A percentile compares a stretch with the other conserved stretches of the same genome.
Conservation (phyloP, 2,329 filamentous ascomycete genomes). For the Aspergillus sp. region DNA sequence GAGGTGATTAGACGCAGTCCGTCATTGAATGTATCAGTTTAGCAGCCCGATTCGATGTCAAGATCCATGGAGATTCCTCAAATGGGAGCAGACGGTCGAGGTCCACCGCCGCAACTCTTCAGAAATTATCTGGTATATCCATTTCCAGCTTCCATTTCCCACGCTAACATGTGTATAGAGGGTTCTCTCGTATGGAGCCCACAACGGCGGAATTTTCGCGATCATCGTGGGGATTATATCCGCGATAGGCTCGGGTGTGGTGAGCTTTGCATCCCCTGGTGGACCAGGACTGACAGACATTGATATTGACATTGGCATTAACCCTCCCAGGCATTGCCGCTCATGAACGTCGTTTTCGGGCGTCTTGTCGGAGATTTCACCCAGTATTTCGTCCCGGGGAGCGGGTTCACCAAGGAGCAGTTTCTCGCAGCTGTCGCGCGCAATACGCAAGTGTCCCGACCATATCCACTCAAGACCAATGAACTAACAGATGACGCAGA, state of each 20-base stretch:
- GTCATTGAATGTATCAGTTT: too few species aligned
- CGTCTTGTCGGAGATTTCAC: constrained; percentile 57
- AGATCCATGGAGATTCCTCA: too few species aligned
- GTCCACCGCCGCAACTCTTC: too few species aligned
- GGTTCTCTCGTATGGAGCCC: constrained; percentile 19
- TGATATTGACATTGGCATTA: too few species aligned
- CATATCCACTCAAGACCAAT: constrained; percentile 30
- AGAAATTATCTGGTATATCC: too few species aligned
- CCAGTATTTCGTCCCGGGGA: constrained; percentile 52
- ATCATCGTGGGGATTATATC: constrained; percentile 16
- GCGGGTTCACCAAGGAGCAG: constrained; percentile 50
- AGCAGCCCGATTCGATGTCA: too few species aligned
- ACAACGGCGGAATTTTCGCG: constrained; percentile 11
- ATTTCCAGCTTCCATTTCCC: background rate
- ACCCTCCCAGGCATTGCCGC: constrained; percentile 34
- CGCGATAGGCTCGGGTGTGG: constrained; percentile 25
- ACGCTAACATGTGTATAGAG: background rate
- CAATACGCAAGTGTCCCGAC: too few species aligned
- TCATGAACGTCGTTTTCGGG: constrained; percentile 63
- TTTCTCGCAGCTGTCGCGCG: constrained; percentile 23
- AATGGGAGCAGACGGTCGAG: too few species aligned
- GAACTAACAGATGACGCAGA: constrained; percentile 12
- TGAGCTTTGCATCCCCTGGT: constrained; percentile 7
- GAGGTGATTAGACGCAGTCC: too few species aligned
- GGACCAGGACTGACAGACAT: too few species aligned